Percentiles rank a stretch among this genome's conserved stretches.
Evolutionary conservation across 345 rosid species (phyloP).

Genomic region (Tarenaya hassleriana): DNA sequence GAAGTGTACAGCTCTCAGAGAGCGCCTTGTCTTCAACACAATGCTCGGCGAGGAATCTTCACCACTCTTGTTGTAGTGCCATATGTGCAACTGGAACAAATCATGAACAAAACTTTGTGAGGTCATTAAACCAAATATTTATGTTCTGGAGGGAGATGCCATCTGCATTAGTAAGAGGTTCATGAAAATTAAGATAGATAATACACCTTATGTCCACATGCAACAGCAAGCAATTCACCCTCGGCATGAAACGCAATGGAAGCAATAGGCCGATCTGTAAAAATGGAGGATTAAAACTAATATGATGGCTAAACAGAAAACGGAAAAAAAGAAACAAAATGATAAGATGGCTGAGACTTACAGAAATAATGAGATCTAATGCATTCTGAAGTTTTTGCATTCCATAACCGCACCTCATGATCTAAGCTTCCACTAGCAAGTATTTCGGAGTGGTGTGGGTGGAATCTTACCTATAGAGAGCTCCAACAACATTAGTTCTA

Average conservation of each 20-base stretch:
- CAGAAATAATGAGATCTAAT: slow-evolving; percentile 53
- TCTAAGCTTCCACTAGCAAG: slow-evolving; percentile 70
- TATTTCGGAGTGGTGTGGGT: slow-evolving; percentile 46
- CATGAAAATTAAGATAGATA: slow-evolving; percentile 12
- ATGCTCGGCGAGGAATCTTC: slow-evolving; percentile 55
- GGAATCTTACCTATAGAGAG: slow-evolving; percentile 54
- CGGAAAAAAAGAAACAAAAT: not conserved
- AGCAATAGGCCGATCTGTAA: slow-evolving; percentile 71
- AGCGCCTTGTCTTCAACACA: slow-evolving; percentile 69
- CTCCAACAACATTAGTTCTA: slow-evolving; percentile 23
- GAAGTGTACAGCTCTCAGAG: slow-evolving; percentile 81
- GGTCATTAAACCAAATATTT: slow-evolving; percentile 7
- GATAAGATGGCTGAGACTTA: slow-evolving; percentile 20
- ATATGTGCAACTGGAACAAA: slow-evolving; percentile 52
- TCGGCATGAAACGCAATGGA: slow-evolving; percentile 83
- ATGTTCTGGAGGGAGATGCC: slow-evolving; percentile 6
- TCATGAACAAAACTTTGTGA: slow-evolving; percentile 14
- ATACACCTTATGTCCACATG: slow-evolving; percentile 77
- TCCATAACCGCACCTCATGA: slow-evolving; percentile 58
- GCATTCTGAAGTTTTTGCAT: slow-evolving; percentile 51
- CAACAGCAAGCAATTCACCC: slow-evolving; percentile 78
- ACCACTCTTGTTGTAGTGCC: slow-evolving; percentile 61
- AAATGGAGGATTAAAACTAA: not conserved
- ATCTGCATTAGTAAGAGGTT: slow-evolving; percentile 11
- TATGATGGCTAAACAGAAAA: slow-evolving; percentile 7